Evolutionary conservation across 768 basidiomycete species (phyloP).

Genomic region (Suillus weaverae): DNA sequence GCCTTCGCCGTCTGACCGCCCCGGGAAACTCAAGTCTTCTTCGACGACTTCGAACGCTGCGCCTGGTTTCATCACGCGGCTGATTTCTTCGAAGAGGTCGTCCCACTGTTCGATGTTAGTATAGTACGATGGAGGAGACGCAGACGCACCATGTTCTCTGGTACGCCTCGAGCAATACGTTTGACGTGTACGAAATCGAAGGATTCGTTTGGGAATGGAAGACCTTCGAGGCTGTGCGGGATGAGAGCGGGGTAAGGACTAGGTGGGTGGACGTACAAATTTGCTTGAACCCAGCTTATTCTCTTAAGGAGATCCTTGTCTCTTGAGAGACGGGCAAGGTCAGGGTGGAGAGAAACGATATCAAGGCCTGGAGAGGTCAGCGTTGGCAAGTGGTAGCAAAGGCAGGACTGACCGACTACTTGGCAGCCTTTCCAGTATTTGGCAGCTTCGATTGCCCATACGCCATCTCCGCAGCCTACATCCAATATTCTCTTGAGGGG

Average conservation of each 20-base stretch:
- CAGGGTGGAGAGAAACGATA: slow-evolving; percentile 69
- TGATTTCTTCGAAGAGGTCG: slow-evolving; percentile 63
- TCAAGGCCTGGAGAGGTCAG: slow-evolving; percentile 58
- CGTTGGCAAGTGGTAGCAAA: not conserved
- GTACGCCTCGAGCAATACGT: slow-evolving; percentile 49
- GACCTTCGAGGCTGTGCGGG: slow-evolving; percentile 53
- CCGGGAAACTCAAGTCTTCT: slow-evolving; percentile 75
- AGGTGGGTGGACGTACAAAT: slow-evolving; percentile 53
- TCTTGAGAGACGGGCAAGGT: slow-evolving; percentile 58
- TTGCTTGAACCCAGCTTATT: slow-evolving; percentile 71
- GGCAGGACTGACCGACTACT: not conserved
- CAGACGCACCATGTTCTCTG: slow-evolving; percentile 63
- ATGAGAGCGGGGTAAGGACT: not conserved
- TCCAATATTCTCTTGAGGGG: slow-evolving; percentile 45
- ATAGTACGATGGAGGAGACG: not conserved
- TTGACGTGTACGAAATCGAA: slow-evolving; percentile 82
- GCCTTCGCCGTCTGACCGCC: slow-evolving; percentile 30
- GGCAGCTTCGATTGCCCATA: slow-evolving; percentile 70
- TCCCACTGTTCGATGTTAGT: slow-evolving; percentile 54
- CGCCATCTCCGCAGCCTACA: slow-evolving; percentile 75
- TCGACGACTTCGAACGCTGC: slow-evolving; percentile 77
- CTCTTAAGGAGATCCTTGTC: slow-evolving; percentile 51
- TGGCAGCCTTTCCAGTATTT: slow-evolving; percentile 56
- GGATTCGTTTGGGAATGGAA: slow-evolving; percentile 70
- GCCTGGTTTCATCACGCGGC: slow-evolving; percentile 71